Percentiles rank a stretch among this genome's conserved stretches.
These are phyloP conservation scores for Biscutella laevigata DNA, from an alignment of 441 rosid species.

Conservation along the genomic window DNA sequence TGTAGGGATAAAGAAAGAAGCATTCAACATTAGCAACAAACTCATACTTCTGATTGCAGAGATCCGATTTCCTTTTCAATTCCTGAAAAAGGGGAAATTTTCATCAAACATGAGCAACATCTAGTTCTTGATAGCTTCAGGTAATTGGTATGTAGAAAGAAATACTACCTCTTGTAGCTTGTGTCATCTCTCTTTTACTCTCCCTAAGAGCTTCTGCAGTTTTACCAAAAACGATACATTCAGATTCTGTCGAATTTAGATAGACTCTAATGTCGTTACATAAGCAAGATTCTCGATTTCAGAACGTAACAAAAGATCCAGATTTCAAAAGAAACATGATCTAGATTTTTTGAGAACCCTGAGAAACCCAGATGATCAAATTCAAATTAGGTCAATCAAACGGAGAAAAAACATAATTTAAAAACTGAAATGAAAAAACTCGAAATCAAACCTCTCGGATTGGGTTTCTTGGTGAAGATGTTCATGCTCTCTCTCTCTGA, in stretches of 20 bases:
- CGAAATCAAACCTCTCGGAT: slow-evolving; percentile 42
- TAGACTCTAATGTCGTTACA: not conserved
- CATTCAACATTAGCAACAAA: no score
- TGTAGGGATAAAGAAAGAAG: no score
- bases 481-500: slow-evolving; percentile 32
- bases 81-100: slow-evolving; percentile 36
- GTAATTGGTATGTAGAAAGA: no score
- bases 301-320: not conserved
- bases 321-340: not conserved
- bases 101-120: not conserved
- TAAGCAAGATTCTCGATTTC: not conserved
- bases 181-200: slow-evolving; percentile 83
- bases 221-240: not conserved
- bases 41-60: slow-evolving; percentile 67
- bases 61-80: slow-evolving; percentile 81
- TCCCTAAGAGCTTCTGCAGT: slow-evolving; percentile 78
- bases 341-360: no score
- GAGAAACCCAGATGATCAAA: slow-evolving; percentile 9
- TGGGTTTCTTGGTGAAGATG: slow-evolving; percentile 65
- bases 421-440: not conserved
- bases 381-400: not conserved
- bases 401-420: not conserved
- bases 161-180: slow-evolving; percentile 88
- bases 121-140: not conserved
- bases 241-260: not conserved